Conservation (phyloP, 495 filamentous ascomycete species). For the Oidiodendron maius region DNA sequence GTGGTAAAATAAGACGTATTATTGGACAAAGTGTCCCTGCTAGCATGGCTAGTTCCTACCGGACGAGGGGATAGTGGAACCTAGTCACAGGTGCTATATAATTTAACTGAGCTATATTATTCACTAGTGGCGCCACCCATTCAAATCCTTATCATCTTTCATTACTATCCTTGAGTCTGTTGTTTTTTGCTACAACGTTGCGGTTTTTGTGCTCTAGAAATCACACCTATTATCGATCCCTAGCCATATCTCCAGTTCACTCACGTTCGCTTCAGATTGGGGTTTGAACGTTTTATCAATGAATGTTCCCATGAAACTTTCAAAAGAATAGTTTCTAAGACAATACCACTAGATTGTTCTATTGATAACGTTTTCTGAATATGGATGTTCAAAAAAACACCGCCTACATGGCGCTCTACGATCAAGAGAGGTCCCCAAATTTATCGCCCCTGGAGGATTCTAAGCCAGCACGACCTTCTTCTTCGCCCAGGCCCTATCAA, state of each 20-base stretch:
- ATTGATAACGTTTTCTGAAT: neutral
- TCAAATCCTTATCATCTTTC: neutral
- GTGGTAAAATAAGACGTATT: too few species aligned
- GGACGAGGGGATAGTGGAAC: too few species aligned
- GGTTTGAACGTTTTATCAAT: neutral
- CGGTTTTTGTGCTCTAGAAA: neutral
- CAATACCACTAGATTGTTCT: neutral
- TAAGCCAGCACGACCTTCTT: neutral
- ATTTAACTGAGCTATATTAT: neutral
- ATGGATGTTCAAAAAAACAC: conserved; percentile 1
- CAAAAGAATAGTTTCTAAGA: neutral
- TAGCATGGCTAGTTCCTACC: too few species aligned
- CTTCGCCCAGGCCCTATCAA: neutral
- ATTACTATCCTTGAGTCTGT: neutral
- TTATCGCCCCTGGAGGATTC: neutral
- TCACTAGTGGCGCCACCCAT: neutral
- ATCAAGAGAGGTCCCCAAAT: neutral
- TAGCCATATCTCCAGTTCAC: neutral
- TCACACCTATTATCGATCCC: neutral
- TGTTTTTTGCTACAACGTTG: neutral
- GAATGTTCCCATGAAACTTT: neutral
- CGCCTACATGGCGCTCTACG: neutral
- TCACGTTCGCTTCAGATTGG: neutral
- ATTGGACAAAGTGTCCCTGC: too few species aligned
- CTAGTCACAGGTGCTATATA: neutral